Base-by-base conservation (phyloP, 352 stramenopile genomes). In the Globisporangium paroecandrum region DNA sequence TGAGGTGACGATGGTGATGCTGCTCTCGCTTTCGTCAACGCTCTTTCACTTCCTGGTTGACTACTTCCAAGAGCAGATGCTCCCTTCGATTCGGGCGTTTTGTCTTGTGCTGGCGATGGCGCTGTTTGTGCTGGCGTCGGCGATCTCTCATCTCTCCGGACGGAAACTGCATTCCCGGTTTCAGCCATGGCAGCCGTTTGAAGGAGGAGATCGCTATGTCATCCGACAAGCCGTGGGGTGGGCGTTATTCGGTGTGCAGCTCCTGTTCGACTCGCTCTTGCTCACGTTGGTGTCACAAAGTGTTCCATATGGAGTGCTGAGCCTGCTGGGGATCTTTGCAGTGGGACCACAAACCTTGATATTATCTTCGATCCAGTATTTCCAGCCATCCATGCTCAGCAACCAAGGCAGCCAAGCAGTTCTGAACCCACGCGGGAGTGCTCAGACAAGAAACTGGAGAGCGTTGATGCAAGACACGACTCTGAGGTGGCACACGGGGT, bases 181-280 rank as follows among this genome's bases (percentile, higher is more conserved):
- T 56, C 70, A 59, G 4, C 51, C 81, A 1, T 85, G 71, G 68
- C 80, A 89, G 41, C 80, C 77, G 3, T 89, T 89, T 56, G 70
- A 83, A 71, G 80, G 80, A 6, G 79, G 80, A 2, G 62, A 71
- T 32, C 71, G 70, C 15, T 85, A 76, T 49, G 77, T 87, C 0
- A 68, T 89, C 22, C 78, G 75, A 0, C 80, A 89, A 72, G 78
- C 78, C 3, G 69, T 89, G 6, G 80, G 75, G 10, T 89, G 80
- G 80, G 85, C 77, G 1, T 62, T 89, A 4, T 79, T 87, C 25
- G 77, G 69, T 12, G 69, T 89, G 3, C 71, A 85, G 53, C 51
- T 85, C 1, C 68, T 89, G 0, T 85, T 87, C n/a, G 78, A 87
- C 54, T 79, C 73, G 22, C 51, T 89, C 0, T 64, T 80, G 7